Base-by-base conservation (phyloP, 805 yeast genomes). In the Candida taoyuanica region DNA sequence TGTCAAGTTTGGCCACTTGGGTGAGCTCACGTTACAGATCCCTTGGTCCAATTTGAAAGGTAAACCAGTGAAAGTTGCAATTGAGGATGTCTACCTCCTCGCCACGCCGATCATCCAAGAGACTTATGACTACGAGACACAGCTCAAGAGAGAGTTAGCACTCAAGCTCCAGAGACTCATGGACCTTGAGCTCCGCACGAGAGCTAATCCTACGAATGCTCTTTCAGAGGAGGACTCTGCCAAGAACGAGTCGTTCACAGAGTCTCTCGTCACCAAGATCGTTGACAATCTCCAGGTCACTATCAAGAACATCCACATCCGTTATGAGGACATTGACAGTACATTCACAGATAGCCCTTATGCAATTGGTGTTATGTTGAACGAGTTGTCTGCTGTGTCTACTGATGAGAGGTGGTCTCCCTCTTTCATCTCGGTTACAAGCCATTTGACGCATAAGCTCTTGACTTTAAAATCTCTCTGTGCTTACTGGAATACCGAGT, bases 11-110 rank as follows among this genome's bases (percentile, higher is more conserved):
- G 99, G 99, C 29, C 87, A 85, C 55, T 60, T 93, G 41, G 98
- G 98, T 2, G 85, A 83, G 49, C 69, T 93, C 46, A 83, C 95
- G 0, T 65, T 93, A 38, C 96, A 85, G 56, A 91, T 93, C 27
- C 98, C 99, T 0, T 94, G 98, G 97, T 82, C 97, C 1, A 93
- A 88, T 55, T 67, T 94, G 47, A 89, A 89, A 56, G 80, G 85
- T 16, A 85, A 89, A 53, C 98, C 99, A 0, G 98, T 91, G 7
- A 86, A 85, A 57, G 75, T 93, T 12, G 67, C 76, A 11, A 82
- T 93, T 42, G 91, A 93, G 50, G 93, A 93, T 57, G 91, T 88
- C 11, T 88, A 81, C 51, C 57, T 93, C 19, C 67, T 94, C 25
- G 94, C 94, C 1, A 67, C 81, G 2, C 96, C 98, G 2, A 77